These are phyloP conservation scores for Fusarium virguliforme DNA, from an alignment of 2,329 filamentous ascomycete genomes.

Conservation along the genomic window DNA sequence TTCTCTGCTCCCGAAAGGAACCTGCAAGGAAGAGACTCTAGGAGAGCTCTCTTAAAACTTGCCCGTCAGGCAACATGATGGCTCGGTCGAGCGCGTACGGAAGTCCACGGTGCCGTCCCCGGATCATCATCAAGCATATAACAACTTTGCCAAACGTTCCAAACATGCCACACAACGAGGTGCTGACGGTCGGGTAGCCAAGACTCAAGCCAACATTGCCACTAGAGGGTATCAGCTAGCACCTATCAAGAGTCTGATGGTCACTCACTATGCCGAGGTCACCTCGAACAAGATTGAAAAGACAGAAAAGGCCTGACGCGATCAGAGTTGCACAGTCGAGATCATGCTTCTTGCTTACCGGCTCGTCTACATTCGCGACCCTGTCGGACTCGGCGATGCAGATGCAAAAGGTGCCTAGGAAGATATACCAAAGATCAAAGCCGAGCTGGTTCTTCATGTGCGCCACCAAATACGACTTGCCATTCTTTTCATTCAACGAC, in stretches of 20 bases:
- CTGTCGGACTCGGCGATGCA: constrained; percentile 49
- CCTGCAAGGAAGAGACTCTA: background rate
- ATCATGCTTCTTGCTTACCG: constrained; percentile 31
- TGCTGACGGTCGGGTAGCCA: constrained; percentile 50
- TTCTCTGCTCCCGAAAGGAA: no score
- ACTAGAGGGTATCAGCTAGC: constrained; percentile 24
- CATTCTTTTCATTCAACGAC: constrained; percentile 45
- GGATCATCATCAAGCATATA: constrained; percentile 56
- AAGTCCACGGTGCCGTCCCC: constrained; percentile 55
- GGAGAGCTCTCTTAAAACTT: background rate
- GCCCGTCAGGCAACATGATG: constrained; percentile 48
- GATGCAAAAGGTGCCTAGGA: constrained; percentile 57
- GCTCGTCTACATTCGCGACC: constrained; percentile 43
- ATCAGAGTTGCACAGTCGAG: background rate
- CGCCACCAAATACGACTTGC: constrained; percentile 50
- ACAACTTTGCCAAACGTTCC: constrained; percentile 54
- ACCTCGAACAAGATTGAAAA: constrained; percentile 55
- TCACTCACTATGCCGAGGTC: constrained; percentile 52
- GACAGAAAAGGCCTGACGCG: constrained; percentile 47
- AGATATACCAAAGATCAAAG: constrained; percentile 61
- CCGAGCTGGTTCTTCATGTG: constrained; percentile 58
- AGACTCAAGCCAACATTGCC: constrained; percentile 56
- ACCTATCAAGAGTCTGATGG: background rate
- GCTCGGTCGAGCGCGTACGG: constrained; percentile 55
- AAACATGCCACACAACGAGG: constrained; percentile 52